Evolutionary conservation across 495 filamentous ascomycete species (phyloP).

Genomic region (Thermothielavioides terrestris): DNA sequence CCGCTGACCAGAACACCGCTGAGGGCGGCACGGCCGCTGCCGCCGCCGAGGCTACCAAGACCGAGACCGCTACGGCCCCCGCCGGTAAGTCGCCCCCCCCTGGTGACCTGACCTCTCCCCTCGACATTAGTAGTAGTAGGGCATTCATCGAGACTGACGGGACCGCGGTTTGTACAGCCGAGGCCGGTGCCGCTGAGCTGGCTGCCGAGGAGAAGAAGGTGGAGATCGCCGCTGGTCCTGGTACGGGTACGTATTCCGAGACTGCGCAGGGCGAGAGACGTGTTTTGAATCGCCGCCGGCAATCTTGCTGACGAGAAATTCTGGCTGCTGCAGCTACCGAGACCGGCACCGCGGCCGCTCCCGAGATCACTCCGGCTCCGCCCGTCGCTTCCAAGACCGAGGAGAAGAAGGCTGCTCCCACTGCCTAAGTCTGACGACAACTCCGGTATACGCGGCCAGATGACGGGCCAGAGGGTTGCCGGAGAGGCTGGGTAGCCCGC

Average conservation of each 20-base stretch:
- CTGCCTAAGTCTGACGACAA: background rate
- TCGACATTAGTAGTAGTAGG: too few relatives aligned
- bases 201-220: slow-evolving; percentile 8
- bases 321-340: background rate
- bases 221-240: background rate
- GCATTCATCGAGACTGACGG: too few relatives aligned
- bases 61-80: slow-evolving; percentile 14
- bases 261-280: too few relatives aligned
- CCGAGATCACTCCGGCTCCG: slow-evolving; percentile 2
- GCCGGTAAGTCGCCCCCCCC: slow-evolving; percentile 6
- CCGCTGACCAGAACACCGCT: slow-evolving; percentile 2
- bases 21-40: slow-evolving; percentile 13
- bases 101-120: background rate
- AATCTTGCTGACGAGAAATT: too few relatives aligned
- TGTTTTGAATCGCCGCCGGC: too few relatives aligned
- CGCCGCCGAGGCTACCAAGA: slow-evolving; percentile 12
- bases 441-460: background rate
- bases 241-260: background rate
- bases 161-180: background rate
- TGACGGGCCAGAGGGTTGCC: background rate
- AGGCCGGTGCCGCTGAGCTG: background rate
- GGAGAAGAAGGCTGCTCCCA: slow-evolving; percentile 13
- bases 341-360: background rate
- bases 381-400: slow-evolving; percentile 9
- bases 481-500: background rate